phyloP scores from a whole-genome alignment of 2,329 filamentous ascomycete genomes.

The Fusarium papillatum region DNA sequence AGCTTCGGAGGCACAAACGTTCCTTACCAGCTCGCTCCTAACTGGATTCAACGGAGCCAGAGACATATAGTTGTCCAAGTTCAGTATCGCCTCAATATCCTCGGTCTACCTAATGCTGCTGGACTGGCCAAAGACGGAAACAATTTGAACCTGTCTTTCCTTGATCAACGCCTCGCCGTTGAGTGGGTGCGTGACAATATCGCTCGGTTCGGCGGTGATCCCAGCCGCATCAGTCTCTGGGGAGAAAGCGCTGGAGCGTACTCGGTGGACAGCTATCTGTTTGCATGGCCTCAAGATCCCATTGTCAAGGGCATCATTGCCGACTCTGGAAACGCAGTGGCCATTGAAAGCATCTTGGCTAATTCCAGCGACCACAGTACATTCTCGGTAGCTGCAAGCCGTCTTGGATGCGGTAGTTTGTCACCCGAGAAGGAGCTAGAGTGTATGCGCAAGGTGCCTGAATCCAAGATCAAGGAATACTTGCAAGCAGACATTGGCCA shows the following conservation, averaged over 20 bases:
- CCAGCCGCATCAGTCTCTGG: conserved; percentile 33
- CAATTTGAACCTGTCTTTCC: conserved; percentile 30
- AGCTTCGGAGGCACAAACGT: conserved; percentile 26
- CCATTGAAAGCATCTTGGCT: conserved; percentile 12
- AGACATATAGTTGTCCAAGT: conserved; percentile 34
- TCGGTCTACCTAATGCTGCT: conserved; percentile 26
- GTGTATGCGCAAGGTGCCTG: conserved; percentile 24
- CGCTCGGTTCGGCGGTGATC: conserved; percentile 33
- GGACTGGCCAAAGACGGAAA: not conserved
- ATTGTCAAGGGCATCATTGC: conserved; percentile 34
- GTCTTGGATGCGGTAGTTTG: conserved; percentile 11
- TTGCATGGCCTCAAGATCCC: conserved; percentile 27
- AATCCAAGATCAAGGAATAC: conserved; percentile 18
- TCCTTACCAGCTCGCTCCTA: conserved; percentile 24
- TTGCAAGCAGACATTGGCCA: conserved; percentile 23
- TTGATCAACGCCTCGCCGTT: conserved; percentile 36
- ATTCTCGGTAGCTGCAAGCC: conserved; percentile 17
- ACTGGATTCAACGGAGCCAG: conserved; percentile 34
- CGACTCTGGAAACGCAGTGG: conserved; percentile 32
- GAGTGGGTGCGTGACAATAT: conserved; percentile 37
- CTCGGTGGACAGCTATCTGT: conserved; percentile 28
- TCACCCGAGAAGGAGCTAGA: conserved; percentile 4
- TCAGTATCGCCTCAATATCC: conserved; percentile 33
- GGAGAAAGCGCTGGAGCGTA: conserved; percentile 35
- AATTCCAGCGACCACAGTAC: conserved; percentile 19